Evolutionary conservation across 2,329 filamentous ascomycete species (phyloP).

Genomic region (Tolypocladium pustulatum): DNA sequence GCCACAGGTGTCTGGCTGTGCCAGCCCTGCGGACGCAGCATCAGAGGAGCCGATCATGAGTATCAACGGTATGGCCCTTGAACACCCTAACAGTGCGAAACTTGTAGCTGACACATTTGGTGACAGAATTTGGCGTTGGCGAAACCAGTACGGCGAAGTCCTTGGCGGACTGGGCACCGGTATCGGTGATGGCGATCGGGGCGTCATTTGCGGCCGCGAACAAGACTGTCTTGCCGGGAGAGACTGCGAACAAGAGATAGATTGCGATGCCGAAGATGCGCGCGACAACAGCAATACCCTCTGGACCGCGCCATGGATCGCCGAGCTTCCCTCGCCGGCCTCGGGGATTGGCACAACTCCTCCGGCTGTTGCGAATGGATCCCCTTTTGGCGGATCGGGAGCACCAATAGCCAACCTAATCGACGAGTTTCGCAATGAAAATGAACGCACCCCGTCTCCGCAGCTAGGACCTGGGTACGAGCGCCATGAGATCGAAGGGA

Average conservation of each 20-base stretch:
- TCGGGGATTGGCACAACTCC: slow-evolving; percentile 7
- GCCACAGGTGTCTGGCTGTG: slow-evolving; percentile 69
- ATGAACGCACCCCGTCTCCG: slow-evolving; percentile 33
- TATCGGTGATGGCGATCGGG: slow-evolving; percentile 78
- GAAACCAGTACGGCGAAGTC: slow-evolving; percentile 71
- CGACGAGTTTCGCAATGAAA: slow-evolving; percentile 19
- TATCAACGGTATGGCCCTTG: slow-evolving; percentile 41
- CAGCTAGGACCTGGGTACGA: slow-evolving; percentile 63
- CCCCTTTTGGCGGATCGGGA: slow-evolving; percentile 5
- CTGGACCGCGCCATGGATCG: slow-evolving; percentile 6
- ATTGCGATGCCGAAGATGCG: slow-evolving; percentile 72
- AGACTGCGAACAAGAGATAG: slow-evolving; percentile 72
- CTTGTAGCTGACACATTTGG: background rate
- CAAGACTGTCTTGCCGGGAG: slow-evolving; percentile 64
- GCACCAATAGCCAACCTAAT: slow-evolving; percentile 15
- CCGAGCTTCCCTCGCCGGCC: slow-evolving; percentile 9
- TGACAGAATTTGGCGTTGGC: slow-evolving; percentile 73
- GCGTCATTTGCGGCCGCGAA: slow-evolving; percentile 78
- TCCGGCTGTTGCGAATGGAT: slow-evolving; percentile 5
- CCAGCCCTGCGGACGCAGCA: slow-evolving; percentile 66
- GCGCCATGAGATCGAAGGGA: slow-evolving; percentile 81
- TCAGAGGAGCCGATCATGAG: slow-evolving; percentile 48
- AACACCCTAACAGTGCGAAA: background rate
- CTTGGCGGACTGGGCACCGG: slow-evolving; percentile 75
- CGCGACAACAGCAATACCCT: slow-evolving; percentile 27